Evolutionary conservation across 129 eudicot genomes (phyloP).

Genomic region (Deinandra increscens): DNA sequence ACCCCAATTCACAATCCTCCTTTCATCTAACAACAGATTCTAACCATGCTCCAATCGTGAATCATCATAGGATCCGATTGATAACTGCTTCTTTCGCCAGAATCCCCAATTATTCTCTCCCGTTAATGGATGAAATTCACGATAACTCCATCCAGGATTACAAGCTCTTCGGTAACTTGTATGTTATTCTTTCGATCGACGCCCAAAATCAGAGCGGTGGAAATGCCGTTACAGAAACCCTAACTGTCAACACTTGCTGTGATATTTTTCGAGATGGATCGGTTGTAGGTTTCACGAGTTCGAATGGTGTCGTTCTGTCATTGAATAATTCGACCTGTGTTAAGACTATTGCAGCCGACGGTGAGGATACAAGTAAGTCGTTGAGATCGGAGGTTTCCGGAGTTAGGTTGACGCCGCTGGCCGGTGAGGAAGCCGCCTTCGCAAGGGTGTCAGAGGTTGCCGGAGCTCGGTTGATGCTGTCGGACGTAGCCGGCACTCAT

Average conservation of each 20-base stretch:
- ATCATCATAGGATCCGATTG: slow-evolving; percentile 2
- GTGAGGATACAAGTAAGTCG: slow-evolving; percentile 1
- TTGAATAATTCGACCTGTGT: slow-evolving; percentile 25
- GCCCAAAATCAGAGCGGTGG: neutral
- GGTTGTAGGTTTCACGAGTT: slow-evolving; percentile 37
- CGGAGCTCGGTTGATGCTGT: too few relatives aligned
- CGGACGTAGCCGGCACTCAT: too few relatives aligned
- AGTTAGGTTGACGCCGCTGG: too few relatives aligned
- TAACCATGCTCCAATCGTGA: too few relatives aligned
- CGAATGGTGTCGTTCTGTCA: slow-evolving; percentile 42
- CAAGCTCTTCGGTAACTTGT: slow-evolving; percentile 70
- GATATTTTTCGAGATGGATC: slow-evolving; percentile 33
- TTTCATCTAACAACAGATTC: slow-evolving; percentile 9
- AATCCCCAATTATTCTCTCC: slow-evolving; percentile 12
- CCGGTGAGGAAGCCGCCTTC: too few relatives aligned
- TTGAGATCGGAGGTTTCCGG: too few relatives aligned
- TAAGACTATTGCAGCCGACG: too few relatives aligned
- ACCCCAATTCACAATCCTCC: neutral
- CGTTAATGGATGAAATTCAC: too few relatives aligned
- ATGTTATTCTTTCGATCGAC: slow-evolving; percentile 37
- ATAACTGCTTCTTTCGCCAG: neutral
- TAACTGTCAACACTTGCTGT: slow-evolving; percentile 34
- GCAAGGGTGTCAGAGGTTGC: too few relatives aligned
- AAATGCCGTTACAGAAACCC: slow-evolving; percentile 29
- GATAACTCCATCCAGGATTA: too few relatives aligned